Base-by-base conservation (phyloP, 257 asterid genomes). In the Solanum arcanum region DNA sequence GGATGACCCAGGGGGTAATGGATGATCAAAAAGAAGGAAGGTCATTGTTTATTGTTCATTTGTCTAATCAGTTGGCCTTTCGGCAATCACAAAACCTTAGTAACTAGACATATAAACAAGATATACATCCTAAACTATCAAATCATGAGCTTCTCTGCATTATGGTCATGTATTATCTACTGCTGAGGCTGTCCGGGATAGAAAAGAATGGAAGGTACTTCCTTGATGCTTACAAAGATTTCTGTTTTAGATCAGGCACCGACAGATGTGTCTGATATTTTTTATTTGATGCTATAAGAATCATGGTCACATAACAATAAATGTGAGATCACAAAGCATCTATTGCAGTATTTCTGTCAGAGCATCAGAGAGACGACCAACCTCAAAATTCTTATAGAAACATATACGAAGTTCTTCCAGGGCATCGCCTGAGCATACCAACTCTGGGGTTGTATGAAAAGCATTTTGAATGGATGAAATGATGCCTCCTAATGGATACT, bases 351-450 rank as follows among this genome's bases (percentile, higher is more conserved):
- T 44, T 74, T 74, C 60, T 42, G 62, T 77, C 35, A 42, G 21
- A 77, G 23, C 13, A 77, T 77, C 56, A 83, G 42, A 83, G 23
- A 83, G 74, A 42, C 25, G 44, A 86, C 94, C 70, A 83, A 95
- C 98, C 98, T 89, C 91, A 91, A 97, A 95, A 88, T 94, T 92
- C 94, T 97, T 97, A 56, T 88, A 90, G 95, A 97, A 95, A 94
- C 99, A 97, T 86, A 97, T 70, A 12, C 89, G 89, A 81, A 97
- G 94, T 86, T 97, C 99, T 93, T 94, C 92, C 80, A 97, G 73
- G 83, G 99, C 98, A 92, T 35, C 97, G 84, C 93, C 90, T 27
- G 94, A 88, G 94, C 99, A 97, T 87, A 89, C 84, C 70, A 95
- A n/a, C 89, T 91, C 94, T 46, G 99, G 98, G 87, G 98, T 94